These are phyloP conservation scores for Blastobotrys raffinosifermentans DNA, from an alignment of 1,139 yeast genomes.

Conservation along the genomic window DNA sequence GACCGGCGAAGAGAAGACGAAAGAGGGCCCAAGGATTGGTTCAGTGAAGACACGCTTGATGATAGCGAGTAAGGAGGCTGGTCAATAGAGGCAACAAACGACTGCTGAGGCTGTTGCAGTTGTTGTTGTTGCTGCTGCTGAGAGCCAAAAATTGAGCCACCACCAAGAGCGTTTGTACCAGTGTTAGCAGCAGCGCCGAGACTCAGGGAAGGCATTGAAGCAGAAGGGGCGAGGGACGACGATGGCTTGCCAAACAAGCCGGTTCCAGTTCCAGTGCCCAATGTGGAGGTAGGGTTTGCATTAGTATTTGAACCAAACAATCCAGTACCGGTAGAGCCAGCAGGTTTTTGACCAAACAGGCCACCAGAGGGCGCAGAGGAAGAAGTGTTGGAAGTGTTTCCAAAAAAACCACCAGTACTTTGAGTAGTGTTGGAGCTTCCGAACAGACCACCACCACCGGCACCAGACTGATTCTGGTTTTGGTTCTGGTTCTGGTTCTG, in stretches of 20 bases:
- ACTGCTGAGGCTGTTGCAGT: slow-evolving; percentile 13
- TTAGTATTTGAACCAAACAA: slow-evolving; percentile 25
- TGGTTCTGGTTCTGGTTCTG: slow-evolving; percentile 8
- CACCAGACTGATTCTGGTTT: slow-evolving; percentile 1
- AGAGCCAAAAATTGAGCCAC: slow-evolving; percentile 27
- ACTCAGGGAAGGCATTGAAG: slow-evolving; percentile 4
- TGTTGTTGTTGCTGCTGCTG: slow-evolving; percentile 5
- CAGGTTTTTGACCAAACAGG: slow-evolving; percentile 11
- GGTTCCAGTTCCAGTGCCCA: slow-evolving; percentile 17
- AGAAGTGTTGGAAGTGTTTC: slow-evolving; percentile 10
- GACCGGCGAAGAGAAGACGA: slow-evolving; percentile 14
- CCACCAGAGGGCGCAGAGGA: slow-evolving; percentile 17
- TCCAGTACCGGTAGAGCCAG: slow-evolving; percentile 16
- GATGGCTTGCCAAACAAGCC: slow-evolving; percentile 21
- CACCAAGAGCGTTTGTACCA: slow-evolving; percentile 10
- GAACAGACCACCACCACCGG: slow-evolving; percentile 1
- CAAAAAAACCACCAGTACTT: slow-evolving; percentile 19
- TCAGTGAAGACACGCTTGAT: slow-evolving; percentile 18
- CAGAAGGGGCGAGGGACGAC: not conserved
- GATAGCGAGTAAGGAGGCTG: slow-evolving; percentile 64
- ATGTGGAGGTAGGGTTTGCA: slow-evolving; percentile 13
- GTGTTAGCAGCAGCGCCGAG: slow-evolving; percentile 17
- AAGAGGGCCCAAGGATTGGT: slow-evolving; percentile 28
- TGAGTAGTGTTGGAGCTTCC: slow-evolving; percentile 20
- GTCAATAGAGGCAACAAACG: slow-evolving; percentile 39